Base-by-base conservation (phyloP, 2,329 filamentous ascomycete genomes). In the Alternaria burnsii region DNA sequence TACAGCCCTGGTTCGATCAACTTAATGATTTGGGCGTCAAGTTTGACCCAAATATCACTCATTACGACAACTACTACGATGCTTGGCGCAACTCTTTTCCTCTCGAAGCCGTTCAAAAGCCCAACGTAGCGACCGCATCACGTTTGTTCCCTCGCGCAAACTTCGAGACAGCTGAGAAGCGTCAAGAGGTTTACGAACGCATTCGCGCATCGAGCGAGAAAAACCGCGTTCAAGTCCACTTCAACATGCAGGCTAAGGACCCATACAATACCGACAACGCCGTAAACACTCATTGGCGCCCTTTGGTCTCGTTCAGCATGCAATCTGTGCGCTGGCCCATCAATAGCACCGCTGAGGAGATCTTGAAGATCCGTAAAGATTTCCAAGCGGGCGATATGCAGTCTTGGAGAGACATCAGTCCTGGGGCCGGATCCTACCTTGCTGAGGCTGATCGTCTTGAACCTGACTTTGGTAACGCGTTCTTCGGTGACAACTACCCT, bases 81-180 rank as follows among this genome's bases (percentile, higher is more conserved):
- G 75, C 75, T 8, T 78, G 74, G 74, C 66, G 69, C 2, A 70
- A 66, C 8, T 76, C 75, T 7, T 78, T 76, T 51, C 74, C 75
- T 1, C 74, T 77, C 18, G 72, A 78, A n/a, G 69, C 67, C 1
- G 74, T 77, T 3, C 66, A 61, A 63, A 77, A 75, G 47, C 66
- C 74, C 38, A 76, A 76, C 58, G 69, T 72, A 0, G 74, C 74
- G 2, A 77, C 74, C 0, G 74, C 67, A 16, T 77, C 75, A 3
- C 73, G 75, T 20, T 53, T 77, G 5, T 78, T 78, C 52, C 75
- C 75, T 2, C 72, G 74, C 10, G 50, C 67, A 5, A 78, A 76
- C 65, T 77, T 76, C 32, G 71, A 70, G n/a, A 75, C 72, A 0
- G 56, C 65, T 0, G 71, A 69, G 36, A 77, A 76, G 58, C 68